Evolutionary conservation across 345 rosid genomes (phyloP).

Genomic region (Eucalyptus sp.): DNA sequence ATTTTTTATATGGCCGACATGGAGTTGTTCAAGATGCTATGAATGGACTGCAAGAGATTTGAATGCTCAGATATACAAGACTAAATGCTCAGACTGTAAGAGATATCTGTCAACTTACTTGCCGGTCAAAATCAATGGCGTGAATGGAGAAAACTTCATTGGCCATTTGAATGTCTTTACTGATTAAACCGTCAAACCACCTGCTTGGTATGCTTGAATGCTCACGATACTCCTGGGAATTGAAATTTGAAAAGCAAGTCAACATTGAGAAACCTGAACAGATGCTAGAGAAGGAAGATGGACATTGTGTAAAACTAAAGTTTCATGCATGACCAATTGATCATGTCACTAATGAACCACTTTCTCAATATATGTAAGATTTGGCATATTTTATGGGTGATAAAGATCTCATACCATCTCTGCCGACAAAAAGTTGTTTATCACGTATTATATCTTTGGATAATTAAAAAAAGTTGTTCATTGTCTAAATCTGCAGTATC

Average conservation of each 20-base stretch:
- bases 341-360: background rate
- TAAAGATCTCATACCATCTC: background rate
- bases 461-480: background rate
- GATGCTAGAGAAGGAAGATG: background rate
- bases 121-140: constrained; percentile 58
- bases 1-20: background rate
- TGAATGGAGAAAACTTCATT: constrained; percentile 65
- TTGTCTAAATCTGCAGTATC: background rate
- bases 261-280: background rate
- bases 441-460: background rate
- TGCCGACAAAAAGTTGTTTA: background rate
- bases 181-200: constrained; percentile 66
- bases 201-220: constrained; percentile 8
- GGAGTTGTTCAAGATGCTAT: background rate
- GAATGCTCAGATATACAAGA: background rate
- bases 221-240: constrained; percentile 24
- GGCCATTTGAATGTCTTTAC: constrained; percentile 35
- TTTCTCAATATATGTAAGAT: background rate
- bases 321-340: too few relatives aligned
- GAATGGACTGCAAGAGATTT: background rate
- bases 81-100: background rate
- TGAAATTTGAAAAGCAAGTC: background rate
- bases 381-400: background rate
- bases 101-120: constrained; percentile 30
- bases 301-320: background rate